Evolutionary conservation across 129 eudicot species (phyloP), one percentile per base, ranked within the genome.

Genomic region (Centaurea solstitialis): DNA sequence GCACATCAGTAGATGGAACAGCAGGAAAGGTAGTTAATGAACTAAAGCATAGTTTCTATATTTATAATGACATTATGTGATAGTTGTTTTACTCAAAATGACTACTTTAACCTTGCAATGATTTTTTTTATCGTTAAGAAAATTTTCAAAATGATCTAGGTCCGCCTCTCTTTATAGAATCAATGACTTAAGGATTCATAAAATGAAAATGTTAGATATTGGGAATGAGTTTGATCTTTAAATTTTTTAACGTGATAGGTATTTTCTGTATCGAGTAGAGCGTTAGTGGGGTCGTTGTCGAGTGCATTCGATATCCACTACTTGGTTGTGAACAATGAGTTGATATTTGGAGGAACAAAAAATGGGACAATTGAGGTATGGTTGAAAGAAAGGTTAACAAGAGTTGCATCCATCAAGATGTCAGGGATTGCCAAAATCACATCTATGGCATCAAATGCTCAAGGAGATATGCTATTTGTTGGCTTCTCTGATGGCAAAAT

Each of bases 381-480:
- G 97, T 78, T 90, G 26, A 90, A 86, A 70, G 97, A 88, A 84
- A 93, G 95, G 74, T 75, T 88, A 2, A 85, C 87, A 10, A 87
- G 66, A 92, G 89, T 93, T 80, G 92, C 85, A 85, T 85, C 85
- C 45, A 88, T 93, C 21, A 93, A 78, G 83, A 84, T 78, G 79
- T 90, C 85, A 22, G 86, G 88, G 33, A 10, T 50, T 75, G 47
- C 87, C 82, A 92, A 89, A 85, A 75, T 90, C 68, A 87, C 87
- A n/a, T 87, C 89, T 17, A 18, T 93, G 74, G 85, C 88, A 53
- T 79, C 95, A 15, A 95, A 90, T 78, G 38, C 53, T 26, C 86
- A 92, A 75, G 94, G 93, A 61, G 91, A 90, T 22, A 90, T 87
- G 93, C 83, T 93, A 22, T 87, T 93, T 86, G 96, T 92, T 38